Evolutionary conservation across 1,139 yeast genomes (phyloP), one percentile per base, ranked within the genome.

Genomic region (Yamadazyma epiphylla): DNA sequence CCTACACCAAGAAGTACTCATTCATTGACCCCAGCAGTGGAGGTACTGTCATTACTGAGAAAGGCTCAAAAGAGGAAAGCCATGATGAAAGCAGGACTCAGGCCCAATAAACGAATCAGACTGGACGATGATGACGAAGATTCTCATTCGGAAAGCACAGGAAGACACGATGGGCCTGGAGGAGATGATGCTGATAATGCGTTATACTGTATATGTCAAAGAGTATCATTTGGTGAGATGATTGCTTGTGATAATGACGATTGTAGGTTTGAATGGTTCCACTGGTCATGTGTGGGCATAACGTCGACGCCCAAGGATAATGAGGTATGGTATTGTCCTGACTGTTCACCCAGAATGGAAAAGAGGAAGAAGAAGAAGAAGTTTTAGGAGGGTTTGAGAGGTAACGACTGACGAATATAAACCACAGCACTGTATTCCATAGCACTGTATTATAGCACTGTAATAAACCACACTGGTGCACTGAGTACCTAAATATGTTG

Each of bases 161-260:
- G 32, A 14, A 38, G 38, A 15, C 45, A 31, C 24, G 51, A 37
- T 29, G 48, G 52, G 3, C 54, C 53, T 6, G 51, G 48, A 20
- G 68, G 68, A 13, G 89, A 80, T 30, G 88, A 80, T 41, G 85
- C 83, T 16, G 74, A 65, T 55, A 74, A 67, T 37, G 76, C 72
- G 35, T 57, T 78, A 31, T 87, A 86, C 54, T 87, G 95, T 55
- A 75, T 81, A 57, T 87, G 96, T 53, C 86, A 83, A 45, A 76
- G 86, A 40, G 88, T 83, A 0, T 83, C 94, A 1, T 84, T 80
- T 59, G 95, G 95, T 9, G 86, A 85, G 43, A 87, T 87, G 95
- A 80, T 87, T 55, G 95, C 94, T 0, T 87, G 96, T 55, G 96
- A 87, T 52, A 83, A 83, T 47, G 78, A 76, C 13, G 79, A 79